These are phyloP conservation scores for Pochonia chlamydosporia DNA, from an alignment of 2,329 filamentous ascomycete species.

Conservation along the genomic window DNA sequence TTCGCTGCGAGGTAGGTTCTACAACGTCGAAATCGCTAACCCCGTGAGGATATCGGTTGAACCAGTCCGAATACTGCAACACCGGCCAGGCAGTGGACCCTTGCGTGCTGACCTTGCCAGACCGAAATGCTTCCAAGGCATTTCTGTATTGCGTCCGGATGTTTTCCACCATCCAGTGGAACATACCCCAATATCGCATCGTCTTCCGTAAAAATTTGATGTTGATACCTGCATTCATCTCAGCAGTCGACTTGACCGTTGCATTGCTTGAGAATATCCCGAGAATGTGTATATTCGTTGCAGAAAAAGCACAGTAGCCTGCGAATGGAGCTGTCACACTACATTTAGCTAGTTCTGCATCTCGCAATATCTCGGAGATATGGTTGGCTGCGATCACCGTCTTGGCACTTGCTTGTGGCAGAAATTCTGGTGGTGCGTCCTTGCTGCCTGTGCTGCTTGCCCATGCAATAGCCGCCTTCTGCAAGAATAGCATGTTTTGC, in stretches of 20 bases:
- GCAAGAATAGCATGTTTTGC: conserved; percentile 85
- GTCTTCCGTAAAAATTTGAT: conserved; percentile 88
- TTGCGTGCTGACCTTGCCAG: conserved; percentile 50
- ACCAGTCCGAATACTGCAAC: conserved; percentile 98
- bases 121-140: conserved; percentile 74
- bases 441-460: conserved; percentile 58
- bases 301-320: conserved; percentile 89
- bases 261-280: conserved; percentile 84
- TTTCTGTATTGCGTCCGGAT: conserved; percentile 81
- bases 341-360: conserved; percentile 62
- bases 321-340: conserved; percentile 86
- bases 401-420: conserved; percentile 66
- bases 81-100: conserved; percentile 53
- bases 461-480: conserved; percentile 75
- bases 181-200: conserved; percentile 98
- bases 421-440: conserved; percentile 72
- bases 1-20: conserved; percentile 61
- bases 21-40: conserved; percentile 80
- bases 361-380: conserved; percentile 78
- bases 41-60: conserved; percentile 88
- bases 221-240: conserved; percentile 79
- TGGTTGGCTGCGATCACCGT: conserved; percentile 80
- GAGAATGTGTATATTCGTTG: conserved; percentile 89
- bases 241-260: conserved; percentile 68
- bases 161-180: conserved; percentile 92